Percentiles rank a stretch among this genome's conserved stretches.
phyloP scores from a whole-genome alignment of 768 basidiomycete species.

The Xerocomellus dryophilus region DNA sequence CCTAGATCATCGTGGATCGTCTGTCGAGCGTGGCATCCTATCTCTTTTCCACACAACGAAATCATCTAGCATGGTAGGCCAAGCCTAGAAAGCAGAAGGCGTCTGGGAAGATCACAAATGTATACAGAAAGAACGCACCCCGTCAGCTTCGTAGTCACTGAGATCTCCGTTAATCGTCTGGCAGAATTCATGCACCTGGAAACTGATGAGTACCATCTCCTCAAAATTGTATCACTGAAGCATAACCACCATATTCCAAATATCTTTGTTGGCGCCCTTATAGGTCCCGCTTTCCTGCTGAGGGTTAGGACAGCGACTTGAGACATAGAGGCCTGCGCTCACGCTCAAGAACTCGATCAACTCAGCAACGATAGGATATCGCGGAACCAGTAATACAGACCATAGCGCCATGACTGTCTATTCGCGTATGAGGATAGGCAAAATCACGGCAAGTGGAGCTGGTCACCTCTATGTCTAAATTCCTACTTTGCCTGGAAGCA shows the following conservation, averaged over 20 bases:
- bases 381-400: slow-evolving; percentile 68
- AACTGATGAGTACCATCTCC: neutral
- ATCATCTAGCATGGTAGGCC: slow-evolving; percentile 80
- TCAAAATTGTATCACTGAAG: neutral
- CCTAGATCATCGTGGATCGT: slow-evolving; percentile 7
- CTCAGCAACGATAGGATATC: slow-evolving; percentile 63
- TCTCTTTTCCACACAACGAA: slow-evolving; percentile 66
- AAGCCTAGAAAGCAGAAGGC: slow-evolving; percentile 48
- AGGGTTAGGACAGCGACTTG: neutral
- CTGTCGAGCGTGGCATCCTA: slow-evolving; percentile 10
- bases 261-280: slow-evolving; percentile 79
- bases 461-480: slow-evolving; percentile 78
- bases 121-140: slow-evolving; percentile 44
- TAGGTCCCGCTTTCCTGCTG: slow-evolving; percentile 50
- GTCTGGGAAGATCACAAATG: slow-evolving; percentile 1
- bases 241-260: slow-evolving; percentile 75
- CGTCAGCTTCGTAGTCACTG: slow-evolving; percentile 70
- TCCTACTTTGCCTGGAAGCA: slow-evolving; percentile 55
- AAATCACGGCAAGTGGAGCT: neutral
- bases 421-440: neutral
- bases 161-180: slow-evolving; percentile 56
- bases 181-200: slow-evolving; percentile 75
- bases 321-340: slow-evolving; percentile 16
- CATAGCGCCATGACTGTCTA: slow-evolving; percentile 73
- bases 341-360: slow-evolving; percentile 68